Evolutionary conservation across 352 stramenopile species (phyloP).

Genomic region (Aphanomyces cochlioides): DNA sequence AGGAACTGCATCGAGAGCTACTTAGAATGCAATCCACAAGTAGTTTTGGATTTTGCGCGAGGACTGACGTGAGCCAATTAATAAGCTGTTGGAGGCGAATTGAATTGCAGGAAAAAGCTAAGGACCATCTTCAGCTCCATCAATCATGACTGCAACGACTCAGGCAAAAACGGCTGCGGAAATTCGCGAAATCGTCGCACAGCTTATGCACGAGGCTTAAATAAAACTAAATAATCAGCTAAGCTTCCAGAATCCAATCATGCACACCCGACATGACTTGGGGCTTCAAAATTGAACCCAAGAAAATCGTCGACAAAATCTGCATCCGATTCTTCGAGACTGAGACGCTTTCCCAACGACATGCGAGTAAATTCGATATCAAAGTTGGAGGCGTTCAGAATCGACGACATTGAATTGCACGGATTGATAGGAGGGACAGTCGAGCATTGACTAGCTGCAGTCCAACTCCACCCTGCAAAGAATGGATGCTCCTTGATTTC

Average conservation of each 20-base stretch:
- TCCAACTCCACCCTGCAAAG: slow-evolving; percentile 63
- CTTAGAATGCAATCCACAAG: too few species aligned
- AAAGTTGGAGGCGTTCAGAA: slow-evolving; percentile 79
- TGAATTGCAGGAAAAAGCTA: too few species aligned
- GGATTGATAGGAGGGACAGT: slow-evolving; percentile 59
- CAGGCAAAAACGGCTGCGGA: too few species aligned
- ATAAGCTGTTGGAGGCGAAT: too few species aligned
- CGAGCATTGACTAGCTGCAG: slow-evolving; percentile 58
- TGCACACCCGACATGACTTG: slow-evolving; percentile 24
- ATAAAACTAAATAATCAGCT: slow-evolving; percentile 11
- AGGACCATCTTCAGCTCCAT: too few species aligned
- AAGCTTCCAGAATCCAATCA: neutral
- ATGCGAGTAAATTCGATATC: slow-evolving; percentile 76
- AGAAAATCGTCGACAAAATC: slow-evolving; percentile 68
- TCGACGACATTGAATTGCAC: slow-evolving; percentile 43
- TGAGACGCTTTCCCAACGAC: slow-evolving; percentile 48
- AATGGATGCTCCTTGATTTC: slow-evolving; percentile 65
- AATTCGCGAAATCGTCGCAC: too few species aligned
- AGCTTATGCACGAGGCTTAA: neutral
- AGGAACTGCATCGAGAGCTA: too few species aligned
- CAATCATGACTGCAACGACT: too few species aligned
- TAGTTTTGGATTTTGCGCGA: too few species aligned
- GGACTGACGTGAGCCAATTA: too few species aligned
- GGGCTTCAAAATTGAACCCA: slow-evolving; percentile 83
- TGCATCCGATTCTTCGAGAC: slow-evolving; percentile 24